A percentile compares a stretch with the other conserved stretches of the same genome.
Evolutionary conservation across 176 grass and related monocot species (phyloP).

Genomic region (Cymbopogon citratus): DNA sequence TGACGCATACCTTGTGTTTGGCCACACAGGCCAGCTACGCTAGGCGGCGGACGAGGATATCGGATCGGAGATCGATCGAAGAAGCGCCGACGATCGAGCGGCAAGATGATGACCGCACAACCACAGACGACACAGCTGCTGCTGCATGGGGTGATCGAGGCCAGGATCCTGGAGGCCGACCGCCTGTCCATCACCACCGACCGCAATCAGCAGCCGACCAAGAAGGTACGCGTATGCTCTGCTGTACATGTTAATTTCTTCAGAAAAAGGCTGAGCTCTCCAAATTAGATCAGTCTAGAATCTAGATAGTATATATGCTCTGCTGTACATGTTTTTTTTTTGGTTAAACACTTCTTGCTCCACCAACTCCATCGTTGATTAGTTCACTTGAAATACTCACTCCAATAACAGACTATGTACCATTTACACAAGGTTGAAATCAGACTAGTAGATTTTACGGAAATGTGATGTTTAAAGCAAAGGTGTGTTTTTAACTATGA

Average conservation of each 20-base stretch:
- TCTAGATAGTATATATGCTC: too few relatives aligned
- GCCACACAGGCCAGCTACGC: too few relatives aligned
- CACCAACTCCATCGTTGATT: too few relatives aligned
- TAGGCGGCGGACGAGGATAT: neutral
- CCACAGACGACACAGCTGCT: constrained; percentile 24
- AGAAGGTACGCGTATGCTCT: constrained; percentile 29
- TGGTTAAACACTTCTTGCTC: too few relatives aligned
- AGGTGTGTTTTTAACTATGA: neutral
- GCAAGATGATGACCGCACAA: constrained; percentile 27
- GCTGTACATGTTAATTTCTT: neutral
- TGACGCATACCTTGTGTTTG: too few relatives aligned
- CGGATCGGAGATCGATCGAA: neutral
- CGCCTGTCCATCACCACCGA: constrained; percentile 10
- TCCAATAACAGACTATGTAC: too few relatives aligned
- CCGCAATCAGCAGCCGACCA: neutral
- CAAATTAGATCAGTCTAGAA: too few relatives aligned
- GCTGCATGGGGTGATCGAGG: constrained; percentile 45
- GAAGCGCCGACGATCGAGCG: neutral
- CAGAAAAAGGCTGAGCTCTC: too few relatives aligned
- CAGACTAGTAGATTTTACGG: neutral
- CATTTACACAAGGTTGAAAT: too few relatives aligned
- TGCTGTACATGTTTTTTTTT: too few relatives aligned
- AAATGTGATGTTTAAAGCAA: neutral
- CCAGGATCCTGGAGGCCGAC: constrained; percentile 34
- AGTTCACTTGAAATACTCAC: neutral